Conservation (phyloP, 2,329 filamentous ascomycete species). For the Aureobasidium sp. region DNA sequence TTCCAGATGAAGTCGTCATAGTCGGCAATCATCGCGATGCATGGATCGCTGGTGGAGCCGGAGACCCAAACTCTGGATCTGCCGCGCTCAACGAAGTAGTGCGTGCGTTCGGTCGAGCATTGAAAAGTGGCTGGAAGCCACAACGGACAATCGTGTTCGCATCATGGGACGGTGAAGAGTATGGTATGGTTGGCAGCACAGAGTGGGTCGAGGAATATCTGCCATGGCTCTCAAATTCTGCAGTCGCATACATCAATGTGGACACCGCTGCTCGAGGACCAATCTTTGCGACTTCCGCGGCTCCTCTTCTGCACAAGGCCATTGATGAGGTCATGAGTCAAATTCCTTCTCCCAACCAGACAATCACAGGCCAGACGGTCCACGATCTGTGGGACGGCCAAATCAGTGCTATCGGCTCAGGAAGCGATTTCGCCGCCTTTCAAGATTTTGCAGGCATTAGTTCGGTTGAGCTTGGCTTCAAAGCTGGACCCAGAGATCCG, state of each 20-base stretch:
- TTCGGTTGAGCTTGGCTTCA: conserved; percentile 42
- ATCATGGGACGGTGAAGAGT: conserved; percentile 64
- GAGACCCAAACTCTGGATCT: conserved; percentile 75
- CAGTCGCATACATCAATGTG: conserved; percentile 82
- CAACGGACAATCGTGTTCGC: conserved; percentile 87
- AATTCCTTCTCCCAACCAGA: conserved; percentile 65
- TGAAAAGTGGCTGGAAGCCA: conserved; percentile 72
- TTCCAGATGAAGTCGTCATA: conserved; percentile 77
- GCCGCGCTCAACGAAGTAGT: conserved; percentile 73
- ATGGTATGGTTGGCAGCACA: conserved; percentile 76
- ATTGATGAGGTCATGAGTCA: conserved; percentile 59
- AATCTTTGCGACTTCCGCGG: conserved; percentile 56
- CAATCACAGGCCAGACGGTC: conserved; percentile 60
- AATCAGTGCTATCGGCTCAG: conserved; percentile 50
- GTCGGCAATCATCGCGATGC: conserved; percentile 90
- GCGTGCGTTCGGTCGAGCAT: conserved; percentile 63
- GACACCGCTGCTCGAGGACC: conserved; percentile 66
- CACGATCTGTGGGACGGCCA: conserved; percentile 54
- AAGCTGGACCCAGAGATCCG: conserved; percentile 32
- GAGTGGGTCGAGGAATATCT: conserved; percentile 91
- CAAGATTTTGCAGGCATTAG: conserved; percentile 47
- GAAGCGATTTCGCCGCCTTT: conserved; percentile 47
- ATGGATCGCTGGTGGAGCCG: conserved; percentile 79
- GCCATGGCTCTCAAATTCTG: conserved; percentile 66
- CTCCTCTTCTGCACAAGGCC: conserved; percentile 68